Evolutionary conservation across 1,139 yeast genomes (phyloP), one percentile per base, ranked within the genome.

Genomic region (Pichiaceae sp.): DNA sequence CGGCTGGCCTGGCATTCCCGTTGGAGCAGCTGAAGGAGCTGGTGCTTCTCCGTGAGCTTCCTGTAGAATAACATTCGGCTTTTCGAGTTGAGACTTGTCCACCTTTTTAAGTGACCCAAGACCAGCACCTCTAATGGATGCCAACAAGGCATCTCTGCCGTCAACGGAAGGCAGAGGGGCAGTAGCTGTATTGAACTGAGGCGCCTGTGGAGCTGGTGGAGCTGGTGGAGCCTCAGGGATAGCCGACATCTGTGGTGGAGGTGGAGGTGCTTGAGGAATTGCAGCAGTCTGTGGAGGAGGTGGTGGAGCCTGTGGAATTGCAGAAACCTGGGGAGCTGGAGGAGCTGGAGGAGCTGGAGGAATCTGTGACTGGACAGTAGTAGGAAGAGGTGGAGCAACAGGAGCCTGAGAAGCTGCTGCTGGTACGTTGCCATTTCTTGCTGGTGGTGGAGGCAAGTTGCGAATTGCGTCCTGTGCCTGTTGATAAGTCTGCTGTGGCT

Each of bases 111-210:
- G 68, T 3, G 74, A 55, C 0, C 79, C 79, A 11, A 87, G 37
- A 37, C 87, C 85, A 1, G 95, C 78, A 25, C 80, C 75, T 50
- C 95, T 70, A 48, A 89, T 91, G 0, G 96, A 85, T 0, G 95
- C 86, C 41, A 91, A 62, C 33, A 91, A 68, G 0, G 95, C 95
- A 57, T 84, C 95, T 50, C 95, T 68, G 0, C 78, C 78, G 17
- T 61, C 54, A 12, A 63, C 64, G 16, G 65, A 66, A 16, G 69
- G 50, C 17, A 61, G 57, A 15, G 62, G 52, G 18, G 62, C 57
- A 14, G 62, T 52, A 3, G 56, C 52, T 11, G 41, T 31, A 24
- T 24, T 25, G 20, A 24, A 21, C 11, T 21, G 24, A 17, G 27
- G 15, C n/a, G 38, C 6, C 9, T 21, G 11, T 11, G 35, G 32